Percentiles rank a stretch among this genome's conserved stretches.
phyloP scores from a whole-genome alignment of 2,329 filamentous ascomycete species.

The Hawksworthiomyces lignivorus region DNA sequence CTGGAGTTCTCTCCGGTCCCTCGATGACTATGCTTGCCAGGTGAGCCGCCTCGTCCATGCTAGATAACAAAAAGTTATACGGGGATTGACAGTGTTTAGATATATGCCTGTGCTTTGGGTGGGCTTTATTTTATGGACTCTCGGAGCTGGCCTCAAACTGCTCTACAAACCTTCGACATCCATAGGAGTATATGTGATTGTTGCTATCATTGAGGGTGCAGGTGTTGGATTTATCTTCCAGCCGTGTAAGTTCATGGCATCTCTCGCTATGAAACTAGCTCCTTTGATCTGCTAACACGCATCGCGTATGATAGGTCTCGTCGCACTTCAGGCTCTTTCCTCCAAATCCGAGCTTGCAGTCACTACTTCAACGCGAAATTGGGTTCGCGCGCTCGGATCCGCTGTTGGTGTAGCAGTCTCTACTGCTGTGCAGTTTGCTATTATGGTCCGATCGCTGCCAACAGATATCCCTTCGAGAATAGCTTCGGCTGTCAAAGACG shows the following conservation, averaged over 20 bases:
- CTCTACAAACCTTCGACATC: conserved; percentile 18
- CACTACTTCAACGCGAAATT: neutral
- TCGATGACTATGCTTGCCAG: conserved; percentile 18
- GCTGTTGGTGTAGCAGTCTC: neutral
- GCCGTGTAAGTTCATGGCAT: conserved; percentile 16
- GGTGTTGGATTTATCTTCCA: conserved; percentile 23
- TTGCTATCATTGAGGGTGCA: conserved; percentile 19
- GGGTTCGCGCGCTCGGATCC: neutral
- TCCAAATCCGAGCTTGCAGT: neutral
- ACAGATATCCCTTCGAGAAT: neutral
- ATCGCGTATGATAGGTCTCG: no score
- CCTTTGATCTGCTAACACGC: no score
- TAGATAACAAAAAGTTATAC: no score
- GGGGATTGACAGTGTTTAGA: conserved; percentile 1
- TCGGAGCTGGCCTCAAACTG: conserved; percentile 20
- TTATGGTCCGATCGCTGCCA: neutral
- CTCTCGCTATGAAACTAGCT: no score
- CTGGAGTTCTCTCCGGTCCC: conserved; percentile 16
- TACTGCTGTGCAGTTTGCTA: neutral
- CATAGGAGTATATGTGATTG: conserved; percentile 14
- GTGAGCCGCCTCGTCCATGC: conserved; percentile 8
- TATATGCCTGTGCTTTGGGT: conserved; percentile 16
- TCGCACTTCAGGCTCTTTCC: conserved; percentile 21
- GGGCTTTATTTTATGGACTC: conserved; percentile 18
- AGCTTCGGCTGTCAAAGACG: neutral